Evolutionary conservation across 495 filamentous ascomycete genomes (phyloP), one percentile per base, ranked within the genome.

Genomic region (Lasiosphaeria miniovina): DNA sequence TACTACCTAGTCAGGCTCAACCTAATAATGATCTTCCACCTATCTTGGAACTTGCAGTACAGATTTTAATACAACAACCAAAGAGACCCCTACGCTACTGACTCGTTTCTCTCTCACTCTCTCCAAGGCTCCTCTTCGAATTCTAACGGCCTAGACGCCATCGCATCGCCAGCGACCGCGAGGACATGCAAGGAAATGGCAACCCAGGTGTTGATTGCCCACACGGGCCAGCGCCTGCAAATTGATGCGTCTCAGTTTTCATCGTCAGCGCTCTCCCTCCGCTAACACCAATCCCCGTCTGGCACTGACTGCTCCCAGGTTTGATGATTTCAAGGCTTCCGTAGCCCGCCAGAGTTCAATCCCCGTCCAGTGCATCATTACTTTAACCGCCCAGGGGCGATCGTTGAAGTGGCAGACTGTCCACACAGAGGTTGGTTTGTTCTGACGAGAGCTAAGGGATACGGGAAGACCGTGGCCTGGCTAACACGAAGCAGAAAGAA

Each of bases 171-270:
- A 7, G 12, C 6, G 43, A 40, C 55, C 33, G 50, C 12, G 36
- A 52, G 36, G 63, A 69, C 58, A 76, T 76, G 73, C 67, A 48
- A 59, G 57, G 69, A 67, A 62, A 81, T 80, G 77, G 75, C 75
- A 63, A 91, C 92, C 84, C 83, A 90, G 73, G 85, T 96, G 73
- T 89, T 88, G 74, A 84, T 94, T 60, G 92, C 90, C 79, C 91
- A 94, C 79, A 88, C 88, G 66, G 92, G 92, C 79, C 86, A 91
- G 79, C 86, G 87, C 77, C 81, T 92, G 69, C 79, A 82, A 65
- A 79, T 88, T 61, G 89, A 95, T 74, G 82, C 83, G 32, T 80
- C 82, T 52, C 82, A 83, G 51, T 85, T 90, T 70, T 72, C 83
- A 58, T 87, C 85, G 88, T 92, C 79, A 70, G 86, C 80, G 56